phyloP scores from a whole-genome alignment of 495 filamentous ascomycete genomes.

The Penicillium arizonense region DNA sequence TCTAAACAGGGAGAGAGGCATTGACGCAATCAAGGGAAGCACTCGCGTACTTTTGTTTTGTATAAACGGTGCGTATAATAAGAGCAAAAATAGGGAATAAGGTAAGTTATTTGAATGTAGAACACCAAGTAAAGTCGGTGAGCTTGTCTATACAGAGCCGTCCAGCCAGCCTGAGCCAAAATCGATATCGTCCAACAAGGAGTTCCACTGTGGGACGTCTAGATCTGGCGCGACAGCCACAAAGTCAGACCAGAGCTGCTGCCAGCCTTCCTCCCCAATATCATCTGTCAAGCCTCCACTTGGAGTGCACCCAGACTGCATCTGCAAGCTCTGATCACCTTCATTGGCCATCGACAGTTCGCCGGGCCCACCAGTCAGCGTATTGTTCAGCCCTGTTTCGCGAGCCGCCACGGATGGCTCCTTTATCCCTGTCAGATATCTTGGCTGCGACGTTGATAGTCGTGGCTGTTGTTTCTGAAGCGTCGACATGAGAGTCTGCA shows the following conservation, averaged over 20 bases:
- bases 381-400: not conserved
- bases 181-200: slow-evolving; percentile 21
- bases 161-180: slow-evolving; percentile 9
- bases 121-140: not conserved
- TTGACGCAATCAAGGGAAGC: not conserved
- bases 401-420: not conserved
- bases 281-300: slow-evolving; percentile 8
- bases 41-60: not conserved
- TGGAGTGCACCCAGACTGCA: not conserved
- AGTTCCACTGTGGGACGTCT: slow-evolving; percentile 27
- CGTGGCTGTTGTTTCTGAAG: slow-evolving; percentile 17
- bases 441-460: not conserved
- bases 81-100: no score
- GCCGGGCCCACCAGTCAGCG: not conserved
- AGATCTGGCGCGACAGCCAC: slow-evolving; percentile 24
- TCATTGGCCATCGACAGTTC: not conserved
- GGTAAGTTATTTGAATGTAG: no score
- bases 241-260: slow-evolving; percentile 25
- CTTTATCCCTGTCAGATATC: not conserved
- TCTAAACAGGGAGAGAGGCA: not conserved
- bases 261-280: slow-evolving; percentile 20
- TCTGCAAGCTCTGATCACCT: not conserved
- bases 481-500: slow-evolving; percentile 26
- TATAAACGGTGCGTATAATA: no score
- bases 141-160: not conserved